Base-by-base conservation (phyloP, 2,329 filamentous ascomycete species). In the Periconia digitata region DNA sequence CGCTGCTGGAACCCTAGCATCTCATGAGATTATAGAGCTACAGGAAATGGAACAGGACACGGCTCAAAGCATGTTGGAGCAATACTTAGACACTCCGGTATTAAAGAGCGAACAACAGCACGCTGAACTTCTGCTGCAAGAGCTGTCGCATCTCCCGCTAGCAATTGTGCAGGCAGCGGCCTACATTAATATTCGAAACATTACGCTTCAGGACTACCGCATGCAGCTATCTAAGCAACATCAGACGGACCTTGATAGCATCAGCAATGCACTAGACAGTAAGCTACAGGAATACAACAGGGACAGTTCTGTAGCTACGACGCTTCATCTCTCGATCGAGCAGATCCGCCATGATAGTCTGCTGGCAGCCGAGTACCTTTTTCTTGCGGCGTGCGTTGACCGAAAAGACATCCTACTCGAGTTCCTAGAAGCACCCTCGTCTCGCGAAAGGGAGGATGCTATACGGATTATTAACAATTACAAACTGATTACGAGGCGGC, bases 311-410 rank as follows among this genome's bases (percentile, higher is more conserved):
- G 58, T 76, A 2, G 70, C 70, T 3, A 66, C 63, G 32, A 74
- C 75, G 0, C 74, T 66, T 60, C 51, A 73, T 1, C 61, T 77
- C 13, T 75, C 74, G 0, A 74, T 78, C 24, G 56, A 73, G 13
- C 62, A 59, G 27, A 44, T 59, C 37, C 39, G 38, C 3, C 8
- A 23, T 21, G 17, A 71, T 1, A 51, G 72, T 38, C 6, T 40
- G 1, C 24, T 54, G 3, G 75, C 74, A 1, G 69, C 69, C 24
- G 45, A 68, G 0, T 47, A 74, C 34, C 59, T 79, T 0, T 66
- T 60, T 0, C 73, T 75, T 42, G 66, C 74, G n/a, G 71, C 70
- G 1, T 72, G 58, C 16, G 69, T 79, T 27, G 50, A 58, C n/a
- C 47, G 21, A 43, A 61, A 58, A 40, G 53, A 56, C 34, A 55